Conservation (phyloP, 495 filamentous ascomycete genomes). For the Cudoniella acicularis region DNA sequence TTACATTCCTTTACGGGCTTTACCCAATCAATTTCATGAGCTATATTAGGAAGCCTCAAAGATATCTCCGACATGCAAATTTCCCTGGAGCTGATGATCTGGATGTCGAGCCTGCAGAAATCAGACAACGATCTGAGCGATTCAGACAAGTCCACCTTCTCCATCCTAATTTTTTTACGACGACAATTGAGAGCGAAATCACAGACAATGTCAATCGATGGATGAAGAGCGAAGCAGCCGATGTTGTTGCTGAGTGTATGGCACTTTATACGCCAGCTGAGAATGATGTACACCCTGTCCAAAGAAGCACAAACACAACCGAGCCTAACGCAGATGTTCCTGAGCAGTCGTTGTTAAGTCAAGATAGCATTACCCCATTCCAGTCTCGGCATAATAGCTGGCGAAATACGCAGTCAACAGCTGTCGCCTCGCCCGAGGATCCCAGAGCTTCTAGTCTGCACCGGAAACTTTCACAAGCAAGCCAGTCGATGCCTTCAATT, state of each 20-base stretch:
- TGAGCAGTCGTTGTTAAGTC: constrained; percentile 18
- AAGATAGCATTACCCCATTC: constrained; percentile 9
- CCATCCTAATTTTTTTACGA: constrained; percentile 70
- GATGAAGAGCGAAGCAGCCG: constrained; percentile 67
- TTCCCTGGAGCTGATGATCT: constrained; percentile 61
- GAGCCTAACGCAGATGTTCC: constrained; percentile 23
- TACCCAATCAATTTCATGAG: constrained; percentile 78
- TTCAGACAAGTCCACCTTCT: constrained; percentile 64
- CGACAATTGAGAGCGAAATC: constrained; percentile 68
- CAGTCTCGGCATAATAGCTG: constrained; percentile 28
- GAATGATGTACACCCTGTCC: constrained; percentile 8
- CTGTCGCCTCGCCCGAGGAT: constrained; percentile 32
- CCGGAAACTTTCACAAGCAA: constrained; percentile 13
- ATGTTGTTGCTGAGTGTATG: constrained; percentile 68
- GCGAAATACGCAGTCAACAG: constrained; percentile 45
- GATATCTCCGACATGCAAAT: constrained; percentile 61
- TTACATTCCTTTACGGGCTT: constrained; percentile 74
- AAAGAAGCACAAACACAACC: constrained; percentile 4
- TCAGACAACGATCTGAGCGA: constrained; percentile 61
- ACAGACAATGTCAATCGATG: constrained; percentile 60
- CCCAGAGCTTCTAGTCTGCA: constrained; percentile 5
- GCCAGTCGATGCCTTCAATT: constrained; percentile 17
- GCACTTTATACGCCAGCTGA: constrained; percentile 37
- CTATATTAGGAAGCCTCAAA: constrained; percentile 71
- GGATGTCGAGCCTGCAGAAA: constrained; percentile 67